Evolutionary conservation across 148 eudicot genomes (phyloP).

Genomic region (Dianthus caryophyllus): DNA sequence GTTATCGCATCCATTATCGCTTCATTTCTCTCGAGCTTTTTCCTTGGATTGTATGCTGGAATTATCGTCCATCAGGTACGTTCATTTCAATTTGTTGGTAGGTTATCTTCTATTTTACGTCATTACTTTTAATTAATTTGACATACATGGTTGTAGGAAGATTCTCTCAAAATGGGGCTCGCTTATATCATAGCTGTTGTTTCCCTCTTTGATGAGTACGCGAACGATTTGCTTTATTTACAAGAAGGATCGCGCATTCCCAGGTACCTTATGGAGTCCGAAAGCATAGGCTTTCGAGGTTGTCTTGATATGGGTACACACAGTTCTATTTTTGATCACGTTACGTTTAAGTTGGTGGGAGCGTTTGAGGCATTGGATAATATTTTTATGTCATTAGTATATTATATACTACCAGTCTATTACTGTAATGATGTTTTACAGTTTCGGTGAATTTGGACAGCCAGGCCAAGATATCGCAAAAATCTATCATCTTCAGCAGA

Average conservation of each 20-base stretch:
- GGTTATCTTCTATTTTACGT: background rate
- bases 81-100: background rate
- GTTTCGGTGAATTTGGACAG: conserved; percentile 43
- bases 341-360: too few relatives aligned
- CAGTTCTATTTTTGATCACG: too few relatives aligned
- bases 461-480: conserved; percentile 80
- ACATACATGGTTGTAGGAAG: conserved; percentile 47
- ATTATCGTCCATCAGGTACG: conserved; percentile 70
- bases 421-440: conserved; percentile 13
- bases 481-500: conserved; percentile 21
- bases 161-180: conserved; percentile 67
- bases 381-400: too few relatives aligned
- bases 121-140: background rate
- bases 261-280: conserved; percentile 42
- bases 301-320: background rate
- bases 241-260: conserved; percentile 85
- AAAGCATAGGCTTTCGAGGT: background rate
- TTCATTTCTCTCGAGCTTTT: conserved; percentile 65
- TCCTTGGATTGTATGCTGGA: conserved; percentile 67
- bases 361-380: too few relatives aligned
- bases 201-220: conserved; percentile 77
- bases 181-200: conserved; percentile 62
- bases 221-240: conserved; percentile 70
- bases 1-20: conserved; percentile 61
- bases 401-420: too few relatives aligned